Evolutionary conservation across 495 filamentous ascomycete genomes (phyloP), one percentile per base, ranked within the genome.

Genomic region (Aspergillus ellipticus): DNA sequence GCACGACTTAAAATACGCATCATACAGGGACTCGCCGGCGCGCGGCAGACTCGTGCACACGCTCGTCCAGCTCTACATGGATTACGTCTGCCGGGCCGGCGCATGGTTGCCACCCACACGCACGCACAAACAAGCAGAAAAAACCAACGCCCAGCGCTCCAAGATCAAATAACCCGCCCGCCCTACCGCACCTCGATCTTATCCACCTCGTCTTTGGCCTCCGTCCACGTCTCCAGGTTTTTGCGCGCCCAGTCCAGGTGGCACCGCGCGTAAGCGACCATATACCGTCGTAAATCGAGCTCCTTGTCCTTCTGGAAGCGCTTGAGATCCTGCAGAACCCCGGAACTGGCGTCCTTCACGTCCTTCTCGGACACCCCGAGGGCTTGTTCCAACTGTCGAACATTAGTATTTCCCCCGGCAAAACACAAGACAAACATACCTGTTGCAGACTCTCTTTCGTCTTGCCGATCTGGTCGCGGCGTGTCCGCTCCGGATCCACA

Each of bases 181-280:
- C 49, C 15, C 66, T 78, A 86, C 55, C 75, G 74, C 42, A 74
- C 75, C 53, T 85, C 79, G 51, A 97, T 97, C 78, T 96, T 96
- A 53, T 87, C 84, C 49, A 96, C 88, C 65, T 97, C 94, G n/a
- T 85, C 86, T 63, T 84, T 90, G 3, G 94, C 94, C 68, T 97
- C 92, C 62, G 92, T 90, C 94, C 94, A 98, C 3, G 90, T 90
- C 64, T 96, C 92, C 62, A 94, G 85, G 63, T 92, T 97, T 76
- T 94, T 94, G 69, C 86, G 91, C n/a, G 94, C 95, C 94, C 94
- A 98, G 69, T 97, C 91, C 54, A 98, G 86, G 67, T 98, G 94
- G 68, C 87, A 92, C 65, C 85, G 88, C 10, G 94, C 94, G 66
- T 96, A 98, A 43, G 91, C 89, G 59, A 96, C 93, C 93, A 98